phyloP scores from a whole-genome alignment of 257 asterid species.

The Sherardia arvensis region DNA sequence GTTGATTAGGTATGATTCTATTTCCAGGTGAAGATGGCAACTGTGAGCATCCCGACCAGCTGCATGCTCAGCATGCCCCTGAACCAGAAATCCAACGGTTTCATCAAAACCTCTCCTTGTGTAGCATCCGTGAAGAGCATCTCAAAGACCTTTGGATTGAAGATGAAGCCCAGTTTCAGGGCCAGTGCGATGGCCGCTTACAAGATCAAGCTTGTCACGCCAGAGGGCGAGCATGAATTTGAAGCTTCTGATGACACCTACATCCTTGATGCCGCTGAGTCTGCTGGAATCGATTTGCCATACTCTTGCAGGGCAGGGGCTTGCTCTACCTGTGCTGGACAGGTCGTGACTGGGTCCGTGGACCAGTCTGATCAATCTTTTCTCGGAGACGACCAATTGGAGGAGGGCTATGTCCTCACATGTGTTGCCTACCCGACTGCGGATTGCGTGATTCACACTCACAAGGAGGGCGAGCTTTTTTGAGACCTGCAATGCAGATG shows the following conservation, averaged over 20 bases:
- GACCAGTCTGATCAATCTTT: constrained; percentile 78
- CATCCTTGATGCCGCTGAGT: constrained; percentile 72
- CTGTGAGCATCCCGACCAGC: constrained; percentile 36
- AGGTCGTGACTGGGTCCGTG: constrained; percentile 39
- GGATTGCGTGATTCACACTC: constrained; percentile 73
- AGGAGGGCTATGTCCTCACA: constrained; percentile 51
- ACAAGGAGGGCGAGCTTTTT: constrained; percentile 67
- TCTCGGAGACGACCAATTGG: constrained; percentile 47
- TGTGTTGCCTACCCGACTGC: constrained; percentile 68
- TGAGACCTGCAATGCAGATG: no score
- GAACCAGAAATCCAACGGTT: constrained; percentile 22
- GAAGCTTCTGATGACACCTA: constrained; percentile 55
- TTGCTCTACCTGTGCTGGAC: constrained; percentile 88
- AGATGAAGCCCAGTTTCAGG: constrained; percentile 34
- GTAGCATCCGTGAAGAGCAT: no score
- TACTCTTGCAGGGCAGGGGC: no score
- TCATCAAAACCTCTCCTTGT: constrained; percentile 39
- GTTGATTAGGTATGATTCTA: not conserved
- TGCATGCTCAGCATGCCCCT: constrained; percentile 38
- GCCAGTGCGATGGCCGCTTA: constrained; percentile 49
- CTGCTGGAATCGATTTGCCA: no score
- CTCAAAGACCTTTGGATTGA: constrained; percentile 45
- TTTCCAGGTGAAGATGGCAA: constrained; percentile 60
- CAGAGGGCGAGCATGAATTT: no score
- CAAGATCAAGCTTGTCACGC: constrained; percentile 65